Evolutionary conservation across 177 flowering plant species (phyloP), one percentile per base, ranked within the genome.

Genomic region (Vitis hybrid): DNA sequence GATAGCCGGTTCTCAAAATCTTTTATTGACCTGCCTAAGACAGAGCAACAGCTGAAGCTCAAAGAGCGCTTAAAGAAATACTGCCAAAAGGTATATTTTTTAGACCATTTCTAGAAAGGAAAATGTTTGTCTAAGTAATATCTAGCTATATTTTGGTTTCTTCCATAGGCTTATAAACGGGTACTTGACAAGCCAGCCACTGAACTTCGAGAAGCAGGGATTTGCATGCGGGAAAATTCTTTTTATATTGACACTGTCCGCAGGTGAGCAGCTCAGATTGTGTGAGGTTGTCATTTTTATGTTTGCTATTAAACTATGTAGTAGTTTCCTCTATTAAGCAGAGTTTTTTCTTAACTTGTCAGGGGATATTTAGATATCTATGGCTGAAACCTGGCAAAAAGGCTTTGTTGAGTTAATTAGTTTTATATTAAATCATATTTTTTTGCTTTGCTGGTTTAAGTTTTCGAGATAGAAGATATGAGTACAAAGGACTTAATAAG

Each of bases 211-310:
- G 98, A 91, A 84, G 99, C 97, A 60, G 99, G 95, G 78, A 91
- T 96, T 64, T 96, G 99, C 85, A 96, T 96, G 99, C 85, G 99
- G 52, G 99, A 96, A 78, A 96, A 96, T 71, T 75, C 99, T 30
- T 96, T 96, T 75, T 96, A 96, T 82, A 89, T 89, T 72, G 99
- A 96, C 74, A 96, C 99, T 67, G 99, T 96, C n/a, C 97, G 99
- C 60, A 96, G 99, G 99, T 95, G 60, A 79, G 86, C 21, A 49
- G 6, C 14, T 67, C 5, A 6, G 4, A 51, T 64, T 13, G 30
- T 49, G 6, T 55, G 46, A 16, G 27, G 46, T 10, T 56, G 35
- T 14, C 50, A 14, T 50, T 56, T 21, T 13, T 76, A 65, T 67
- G 58, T 52, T 50, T 35, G 61, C 10, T 30, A 13, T 46, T 49